Percentiles rank a stretch among this genome's conserved stretches.
Evolutionary conservation across 148 eudicot genomes (phyloP).

Genomic region (Salicornia ramosissima): DNA sequence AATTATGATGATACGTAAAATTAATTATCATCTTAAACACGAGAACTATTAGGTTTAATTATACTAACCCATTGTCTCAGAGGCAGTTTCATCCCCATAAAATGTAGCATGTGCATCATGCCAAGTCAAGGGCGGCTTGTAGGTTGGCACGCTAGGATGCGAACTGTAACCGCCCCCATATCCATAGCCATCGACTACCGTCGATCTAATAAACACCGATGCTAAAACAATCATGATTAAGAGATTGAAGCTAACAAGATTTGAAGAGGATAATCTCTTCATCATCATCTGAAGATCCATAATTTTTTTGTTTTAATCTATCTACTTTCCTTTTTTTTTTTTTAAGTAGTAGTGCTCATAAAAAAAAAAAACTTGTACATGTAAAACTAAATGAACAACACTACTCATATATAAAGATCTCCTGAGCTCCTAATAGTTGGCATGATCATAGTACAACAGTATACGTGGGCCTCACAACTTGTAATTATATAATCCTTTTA

Average conservation of each 20-base stretch:
- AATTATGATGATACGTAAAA: too few relatives aligned
- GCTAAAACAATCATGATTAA: background rate
- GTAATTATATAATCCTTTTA: background rate
- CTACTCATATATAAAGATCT: background rate
- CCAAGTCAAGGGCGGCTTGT: slow-evolving; percentile 25
- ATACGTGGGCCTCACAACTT: slow-evolving; percentile 29
- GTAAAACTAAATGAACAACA: background rate
- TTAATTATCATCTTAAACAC: too few relatives aligned
- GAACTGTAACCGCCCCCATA: background rate
- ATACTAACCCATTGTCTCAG: slow-evolving; percentile 37
- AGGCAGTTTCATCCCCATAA: slow-evolving; percentile 38
- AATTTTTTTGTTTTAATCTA: background rate
- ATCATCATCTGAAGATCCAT: background rate
- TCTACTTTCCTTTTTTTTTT: background rate
- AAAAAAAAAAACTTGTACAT: background rate
- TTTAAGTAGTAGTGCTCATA: background rate
- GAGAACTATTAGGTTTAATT: too few relatives aligned
- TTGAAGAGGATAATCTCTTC: background rate
- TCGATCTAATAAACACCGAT: background rate
- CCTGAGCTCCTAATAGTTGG: background rate
- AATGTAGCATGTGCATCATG: slow-evolving; percentile 42
- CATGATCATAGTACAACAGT: background rate
- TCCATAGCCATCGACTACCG: slow-evolving; percentile 10
- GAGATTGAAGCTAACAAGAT: background rate
- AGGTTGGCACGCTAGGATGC: background rate